Evolutionary conservation across 1,284 basidiomycete species (phyloP).

Genomic region (Boletus mariae): DNA sequence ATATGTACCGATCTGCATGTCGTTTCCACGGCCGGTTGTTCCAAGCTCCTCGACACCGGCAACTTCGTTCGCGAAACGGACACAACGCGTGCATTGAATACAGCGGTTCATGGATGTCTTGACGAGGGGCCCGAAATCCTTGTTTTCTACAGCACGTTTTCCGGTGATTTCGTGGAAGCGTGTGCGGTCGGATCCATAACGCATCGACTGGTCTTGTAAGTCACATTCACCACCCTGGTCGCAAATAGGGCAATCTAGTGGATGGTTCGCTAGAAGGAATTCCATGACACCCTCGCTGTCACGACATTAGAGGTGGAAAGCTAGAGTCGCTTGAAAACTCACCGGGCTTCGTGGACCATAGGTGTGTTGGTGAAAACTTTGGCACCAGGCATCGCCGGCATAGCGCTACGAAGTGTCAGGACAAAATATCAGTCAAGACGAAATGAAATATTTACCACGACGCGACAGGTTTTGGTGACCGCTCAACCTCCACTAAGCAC

Average conservation of each 20-base stretch:
- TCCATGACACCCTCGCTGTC: conserved; percentile 96
- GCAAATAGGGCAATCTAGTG: conserved; percentile 97
- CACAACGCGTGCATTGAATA: conserved; percentile 99
- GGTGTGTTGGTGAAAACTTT: conserved; percentile 97
- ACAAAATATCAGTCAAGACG: conserved; percentile 22
- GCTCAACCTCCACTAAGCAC: conserved; percentile 97
- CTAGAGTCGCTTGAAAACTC: conserved; percentile 18
- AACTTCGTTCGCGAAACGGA: conserved; percentile 98
- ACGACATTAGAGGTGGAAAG: conserved; percentile 13
- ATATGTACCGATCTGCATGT: conserved; percentile 98
- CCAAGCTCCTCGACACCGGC: conserved; percentile 98
- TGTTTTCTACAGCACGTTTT: conserved; percentile 98
- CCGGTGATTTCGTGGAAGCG: conserved; percentile 98
- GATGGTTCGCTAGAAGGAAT: conserved; percentile 96
- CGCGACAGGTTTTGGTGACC: conserved; percentile 90
- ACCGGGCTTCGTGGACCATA: conserved; percentile 92
- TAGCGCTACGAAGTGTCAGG: conserved; percentile 57
- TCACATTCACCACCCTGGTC: conserved; percentile 99
- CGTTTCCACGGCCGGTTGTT: conserved; percentile 95
- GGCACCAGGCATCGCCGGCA: conserved; percentile 96
- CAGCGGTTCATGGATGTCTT: conserved; percentile 99
- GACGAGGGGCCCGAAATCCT: conserved; percentile 96
- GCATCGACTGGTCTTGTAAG: conserved; percentile 99
- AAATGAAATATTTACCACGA: conserved; percentile 58
- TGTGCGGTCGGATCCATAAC: conserved; percentile 95